Evolutionary conservation across 1,139 yeast species (phyloP).

Genomic region (Debaryomycetaceae sp.): DNA sequence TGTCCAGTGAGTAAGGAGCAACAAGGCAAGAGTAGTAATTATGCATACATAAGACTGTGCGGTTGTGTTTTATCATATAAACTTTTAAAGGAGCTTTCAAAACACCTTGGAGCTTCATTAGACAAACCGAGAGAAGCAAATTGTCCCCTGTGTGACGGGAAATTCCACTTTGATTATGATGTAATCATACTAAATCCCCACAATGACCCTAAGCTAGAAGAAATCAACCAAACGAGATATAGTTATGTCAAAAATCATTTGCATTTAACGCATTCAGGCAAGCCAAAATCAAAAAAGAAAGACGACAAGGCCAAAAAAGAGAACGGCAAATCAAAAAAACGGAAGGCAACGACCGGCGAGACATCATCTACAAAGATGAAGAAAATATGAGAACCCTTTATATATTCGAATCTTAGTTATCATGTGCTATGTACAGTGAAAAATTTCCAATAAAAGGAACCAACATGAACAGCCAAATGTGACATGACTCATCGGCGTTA

Average conservation of each 20-base stretch:
- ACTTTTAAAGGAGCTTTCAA: slow-evolving; percentile 16
- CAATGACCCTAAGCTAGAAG: slow-evolving; percentile 13
- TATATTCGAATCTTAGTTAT: background rate
- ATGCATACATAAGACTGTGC: slow-evolving; percentile 34
- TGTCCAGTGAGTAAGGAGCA: slow-evolving; percentile 47
- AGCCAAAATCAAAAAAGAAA: slow-evolving; percentile 27
- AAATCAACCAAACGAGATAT: slow-evolving; percentile 40
- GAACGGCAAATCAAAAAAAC: slow-evolving; percentile 3
- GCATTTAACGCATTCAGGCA: slow-evolving; percentile 49
- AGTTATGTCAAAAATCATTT: slow-evolving; percentile 19
- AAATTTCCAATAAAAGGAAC: background rate
- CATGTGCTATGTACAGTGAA: background rate
- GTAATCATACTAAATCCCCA: slow-evolving; percentile 30
- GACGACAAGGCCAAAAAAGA: slow-evolving; percentile 8
- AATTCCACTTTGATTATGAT: slow-evolving; percentile 24
- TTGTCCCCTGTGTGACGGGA: slow-evolving; percentile 36
- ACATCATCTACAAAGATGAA: background rate
- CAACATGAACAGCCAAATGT: too few relatives aligned
- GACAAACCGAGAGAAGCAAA: slow-evolving; percentile 4
- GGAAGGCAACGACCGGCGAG: slow-evolving; percentile 3
- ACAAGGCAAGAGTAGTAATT: slow-evolving; percentile 22
- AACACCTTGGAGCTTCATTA: slow-evolving; percentile 8
- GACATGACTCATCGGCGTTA: too few relatives aligned
- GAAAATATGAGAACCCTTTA: background rate
- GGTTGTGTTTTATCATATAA: slow-evolving; percentile 38